Evolutionary conservation across 164 flowering plant genomes (phyloP).

Genomic region (Paratinospora sagittata): DNA sequence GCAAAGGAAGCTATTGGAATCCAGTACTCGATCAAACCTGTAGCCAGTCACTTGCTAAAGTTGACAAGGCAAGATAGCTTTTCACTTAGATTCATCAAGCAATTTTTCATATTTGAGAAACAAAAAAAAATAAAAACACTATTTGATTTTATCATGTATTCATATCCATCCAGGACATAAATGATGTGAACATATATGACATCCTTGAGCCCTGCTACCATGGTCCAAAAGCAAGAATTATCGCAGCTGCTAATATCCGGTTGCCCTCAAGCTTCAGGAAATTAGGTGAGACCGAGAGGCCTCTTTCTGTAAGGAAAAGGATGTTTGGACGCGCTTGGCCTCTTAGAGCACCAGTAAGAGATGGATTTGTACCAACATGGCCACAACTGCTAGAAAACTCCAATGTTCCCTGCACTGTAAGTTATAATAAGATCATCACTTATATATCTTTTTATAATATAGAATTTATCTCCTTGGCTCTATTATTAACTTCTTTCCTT

Average conservation of each 20-base stretch:
- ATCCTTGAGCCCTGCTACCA: constrained; percentile 91
- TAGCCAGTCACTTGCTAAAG: constrained; percentile 36
- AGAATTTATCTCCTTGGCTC: too few relatives aligned
- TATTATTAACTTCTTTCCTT: too few relatives aligned
- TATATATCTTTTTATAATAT: not conserved
- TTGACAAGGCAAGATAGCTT: constrained; percentile 41
- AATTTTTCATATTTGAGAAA: not conserved
- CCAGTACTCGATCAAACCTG: constrained; percentile 37
- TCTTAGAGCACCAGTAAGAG: constrained; percentile 68
- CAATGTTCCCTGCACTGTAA: constrained; percentile 77
- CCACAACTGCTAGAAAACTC: constrained; percentile 52
- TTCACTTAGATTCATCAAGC: not conserved
- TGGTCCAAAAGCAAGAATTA: constrained; percentile 20
- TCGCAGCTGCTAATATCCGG: constrained; percentile 22
- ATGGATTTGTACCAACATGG: constrained; percentile 84
- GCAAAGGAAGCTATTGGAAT: constrained; percentile 56
- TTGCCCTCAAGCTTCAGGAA: constrained; percentile 65
- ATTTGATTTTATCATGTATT: not conserved
- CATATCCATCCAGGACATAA: constrained; percentile 37
- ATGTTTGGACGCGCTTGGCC: constrained; percentile 99
- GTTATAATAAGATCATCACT: constrained; percentile 19
- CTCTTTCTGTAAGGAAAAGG: constrained; percentile 76
- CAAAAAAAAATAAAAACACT: not conserved
- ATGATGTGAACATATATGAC: constrained; percentile 62
- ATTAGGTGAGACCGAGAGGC: constrained; percentile 76